phyloP scores from a whole-genome alignment of 768 basidiomycete species.

The Amanita inopinata region DNA sequence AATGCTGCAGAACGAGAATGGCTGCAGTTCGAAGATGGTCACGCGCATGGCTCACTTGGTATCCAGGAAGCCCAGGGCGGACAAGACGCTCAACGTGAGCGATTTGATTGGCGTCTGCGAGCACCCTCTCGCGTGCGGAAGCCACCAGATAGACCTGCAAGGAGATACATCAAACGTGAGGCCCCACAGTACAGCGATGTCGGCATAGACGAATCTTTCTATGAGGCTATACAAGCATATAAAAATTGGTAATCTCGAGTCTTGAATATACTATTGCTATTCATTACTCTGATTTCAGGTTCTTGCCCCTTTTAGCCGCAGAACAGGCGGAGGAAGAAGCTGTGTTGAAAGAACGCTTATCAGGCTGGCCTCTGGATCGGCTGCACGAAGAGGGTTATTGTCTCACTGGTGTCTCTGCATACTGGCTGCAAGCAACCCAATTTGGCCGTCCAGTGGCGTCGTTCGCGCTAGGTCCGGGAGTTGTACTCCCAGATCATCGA shows the following conservation, averaged over 20 bases:
- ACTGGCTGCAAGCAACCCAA: constrained; percentile 55
- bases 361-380: constrained; percentile 53
- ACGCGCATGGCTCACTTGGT: background rate
- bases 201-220: constrained; percentile 29
- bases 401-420: constrained; percentile 54
- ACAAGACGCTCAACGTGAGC: constrained; percentile 7
- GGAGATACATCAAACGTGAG: constrained; percentile 26
- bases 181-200: constrained; percentile 25
- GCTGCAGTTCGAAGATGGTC: constrained; percentile 23
- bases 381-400: constrained; percentile 66
- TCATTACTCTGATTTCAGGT: constrained; percentile 20
- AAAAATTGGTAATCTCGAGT: constrained; percentile 35
- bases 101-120: constrained; percentile 57
- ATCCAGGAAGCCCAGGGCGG: background rate
- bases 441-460: constrained; percentile 59
- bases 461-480: constrained; percentile 56
- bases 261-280: background rate
- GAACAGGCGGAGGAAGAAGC: constrained; percentile 62
- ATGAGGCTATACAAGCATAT: constrained; percentile 45
- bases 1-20: constrained; percentile 27
- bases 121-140: constrained; percentile 33
- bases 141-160: constrained; percentile 10
- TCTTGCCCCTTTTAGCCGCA: constrained; percentile 25
- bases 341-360: constrained; percentile 50
- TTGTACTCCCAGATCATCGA: constrained; percentile 51